Evolutionary conservation across 495 filamentous ascomycete genomes (phyloP).

Genomic region (Lindgomyces ingoldianus): DNA sequence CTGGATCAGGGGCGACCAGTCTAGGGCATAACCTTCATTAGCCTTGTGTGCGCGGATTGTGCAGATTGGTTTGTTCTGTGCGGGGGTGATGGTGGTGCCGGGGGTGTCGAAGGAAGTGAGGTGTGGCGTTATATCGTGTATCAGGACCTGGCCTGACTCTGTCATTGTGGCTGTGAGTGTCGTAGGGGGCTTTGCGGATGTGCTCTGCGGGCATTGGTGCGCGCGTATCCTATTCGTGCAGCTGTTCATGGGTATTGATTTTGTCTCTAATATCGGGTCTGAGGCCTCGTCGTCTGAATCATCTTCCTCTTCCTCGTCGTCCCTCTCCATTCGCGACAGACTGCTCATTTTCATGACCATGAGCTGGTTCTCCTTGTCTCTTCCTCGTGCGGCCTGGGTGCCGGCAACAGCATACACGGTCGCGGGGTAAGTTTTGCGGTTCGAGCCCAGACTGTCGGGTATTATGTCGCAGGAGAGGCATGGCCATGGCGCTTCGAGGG

Average conservation of each 20-base stretch:
- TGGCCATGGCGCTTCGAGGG: conserved; percentile 87
- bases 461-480: conserved; percentile 95
- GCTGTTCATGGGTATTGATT: conserved; percentile 77
- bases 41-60: conserved; percentile 88
- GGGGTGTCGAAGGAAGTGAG: conserved; percentile 85
- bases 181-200: conserved; percentile 67
- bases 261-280: conserved; percentile 92
- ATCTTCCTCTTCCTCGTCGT: conserved; percentile 72
- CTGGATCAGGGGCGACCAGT: conserved; percentile 82
- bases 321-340: conserved; percentile 78
- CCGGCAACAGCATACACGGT: conserved; percentile 92
- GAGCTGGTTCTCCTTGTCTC: conserved; percentile 83
- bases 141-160: conserved; percentile 81
- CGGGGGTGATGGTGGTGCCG: conserved; percentile 73
- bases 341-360: conserved; percentile 95
- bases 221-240: conserved; percentile 91
- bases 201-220: conserved; percentile 70
- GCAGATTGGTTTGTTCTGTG: conserved; percentile 79
- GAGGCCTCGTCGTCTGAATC: conserved; percentile 73
- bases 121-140: conserved; percentile 90
- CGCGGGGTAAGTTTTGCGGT: conserved; percentile 85
- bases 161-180: conserved; percentile 89
- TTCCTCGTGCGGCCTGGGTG: conserved; percentile 78
- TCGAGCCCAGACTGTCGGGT: conserved; percentile 82
- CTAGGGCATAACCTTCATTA: conserved; percentile 85